Conservation (phyloP, 148 eudicot genomes). For the Silene uniflora region DNA sequence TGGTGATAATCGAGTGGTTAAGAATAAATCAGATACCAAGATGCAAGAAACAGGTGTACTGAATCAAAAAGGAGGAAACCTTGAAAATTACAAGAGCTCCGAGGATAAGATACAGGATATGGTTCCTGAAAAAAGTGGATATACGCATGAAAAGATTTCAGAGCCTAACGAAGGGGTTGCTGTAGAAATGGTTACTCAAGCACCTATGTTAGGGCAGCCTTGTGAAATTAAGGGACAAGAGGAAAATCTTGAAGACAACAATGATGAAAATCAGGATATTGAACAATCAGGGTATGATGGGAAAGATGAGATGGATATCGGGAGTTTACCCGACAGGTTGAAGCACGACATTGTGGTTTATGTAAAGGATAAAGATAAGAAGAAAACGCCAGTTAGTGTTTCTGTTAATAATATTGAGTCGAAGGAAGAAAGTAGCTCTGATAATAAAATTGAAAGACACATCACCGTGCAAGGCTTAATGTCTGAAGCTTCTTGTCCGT, state of each 20-base stretch:
- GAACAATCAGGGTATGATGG: slow-evolving; percentile 16
- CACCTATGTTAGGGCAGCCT: not conserved
- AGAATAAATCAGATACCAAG: not conserved
- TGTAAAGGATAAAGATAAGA: slow-evolving; percentile 27
- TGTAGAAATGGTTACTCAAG: slow-evolving; percentile 7
- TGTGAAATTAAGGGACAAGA: slow-evolving; percentile 14
- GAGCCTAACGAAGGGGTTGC: slow-evolving; percentile 21
- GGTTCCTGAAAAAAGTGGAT: slow-evolving; percentile 7
- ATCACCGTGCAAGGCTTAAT: slow-evolving; percentile 46
- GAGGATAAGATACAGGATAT: slow-evolving; percentile 13
- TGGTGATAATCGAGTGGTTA: slow-evolving; percentile 6
- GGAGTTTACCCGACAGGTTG: slow-evolving; percentile 7
- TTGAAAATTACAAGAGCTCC: slow-evolving; percentile 10
- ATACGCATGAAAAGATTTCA: slow-evolving; percentile 9
- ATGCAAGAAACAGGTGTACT: slow-evolving; percentile 6
- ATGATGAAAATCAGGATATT: slow-evolving; percentile 10
- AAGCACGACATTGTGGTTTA: slow-evolving; percentile 31
- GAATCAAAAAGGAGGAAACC: not conserved
- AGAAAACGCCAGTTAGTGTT: slow-evolving; percentile 19
- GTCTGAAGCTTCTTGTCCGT: slow-evolving; percentile 42
- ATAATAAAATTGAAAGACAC: slow-evolving; percentile 20
- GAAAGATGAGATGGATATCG: slow-evolving; percentile 12
- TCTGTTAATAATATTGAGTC: slow-evolving; percentile 3
- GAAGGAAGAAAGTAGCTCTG: slow-evolving; percentile 12
- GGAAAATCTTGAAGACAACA: slow-evolving; percentile 10